A percentile compares a stretch with the other conserved stretches of the same genome.
These are phyloP conservation scores for Botrytis tulipae DNA, from an alignment of 2,329 filamentous ascomycete species.

Conservation along the genomic window DNA sequence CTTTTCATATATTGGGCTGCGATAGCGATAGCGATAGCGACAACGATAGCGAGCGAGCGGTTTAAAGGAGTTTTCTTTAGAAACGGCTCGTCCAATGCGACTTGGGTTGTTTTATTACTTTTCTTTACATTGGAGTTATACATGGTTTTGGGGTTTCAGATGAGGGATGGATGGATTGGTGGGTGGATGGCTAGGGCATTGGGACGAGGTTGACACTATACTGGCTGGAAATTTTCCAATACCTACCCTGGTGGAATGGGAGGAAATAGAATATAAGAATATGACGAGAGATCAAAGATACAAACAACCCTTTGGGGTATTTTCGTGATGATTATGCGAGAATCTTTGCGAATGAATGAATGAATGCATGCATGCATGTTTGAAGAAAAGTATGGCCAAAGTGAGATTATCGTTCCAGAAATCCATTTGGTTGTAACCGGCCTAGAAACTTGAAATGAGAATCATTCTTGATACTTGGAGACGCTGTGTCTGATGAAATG, in stretches of 20 bases:
- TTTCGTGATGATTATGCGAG: neutral
- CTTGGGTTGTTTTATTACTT: neutral
- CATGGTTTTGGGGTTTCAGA: neutral
- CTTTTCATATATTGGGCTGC: neutral
- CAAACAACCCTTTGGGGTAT: neutral
- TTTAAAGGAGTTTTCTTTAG: constrained; percentile 7
- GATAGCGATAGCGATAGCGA: neutral
- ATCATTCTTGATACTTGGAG: neutral
- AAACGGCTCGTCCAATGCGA: constrained; percentile 15
- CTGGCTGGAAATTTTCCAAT: neutral
- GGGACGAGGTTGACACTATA: neutral
- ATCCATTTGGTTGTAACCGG: neutral
- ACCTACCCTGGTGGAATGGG: constrained; percentile 1
- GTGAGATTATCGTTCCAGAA: neutral
- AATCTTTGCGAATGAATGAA: neutral
- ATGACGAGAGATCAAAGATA: neutral
- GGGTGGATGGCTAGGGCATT: neutral
- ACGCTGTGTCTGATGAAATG: neutral
- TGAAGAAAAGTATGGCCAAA: neutral
- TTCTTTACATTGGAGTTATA: neutral
- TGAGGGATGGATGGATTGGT: neutral
- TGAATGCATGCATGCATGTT: neutral
- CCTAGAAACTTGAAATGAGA: neutral
- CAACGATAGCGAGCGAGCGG: neutral
- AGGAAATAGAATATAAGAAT: neutral